Base-by-base conservation (phyloP, 495 filamentous ascomycete genomes). In the Bacidia gigantensis region DNA sequence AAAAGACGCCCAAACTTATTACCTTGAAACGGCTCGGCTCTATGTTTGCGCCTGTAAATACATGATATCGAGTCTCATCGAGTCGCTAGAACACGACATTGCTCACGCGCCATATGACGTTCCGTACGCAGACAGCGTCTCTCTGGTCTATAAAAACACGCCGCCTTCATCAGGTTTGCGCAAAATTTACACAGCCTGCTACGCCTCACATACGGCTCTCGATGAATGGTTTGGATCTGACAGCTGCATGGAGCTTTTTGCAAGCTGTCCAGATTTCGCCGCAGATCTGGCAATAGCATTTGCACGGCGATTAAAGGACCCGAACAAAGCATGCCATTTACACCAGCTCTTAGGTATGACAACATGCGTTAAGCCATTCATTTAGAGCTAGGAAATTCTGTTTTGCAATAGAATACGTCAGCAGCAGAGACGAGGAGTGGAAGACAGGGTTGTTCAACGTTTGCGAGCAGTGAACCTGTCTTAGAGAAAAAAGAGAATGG, bases 11-110 rank as follows among this genome's bases (percentile, higher is more conserved):
- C 29, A 35, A 35, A 35, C 7, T 5, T 14, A 35, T 35, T 35
- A 35, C 29, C 29, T 39, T 35, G 1, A 26, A 3, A 2, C 25
- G 2, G 2, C 39, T 0, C 5, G 11, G 2, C 20, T 51, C 7
- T 56, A 29, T n/a, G 18, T 40, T 1, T 12, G 50, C 14, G 53
- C 53, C 0, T 41, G 51, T 11, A 56, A 56, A 10, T 56, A 46
- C 11, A 35, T 35, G 29, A 14, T 35, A 14, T 14, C 5, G 7
- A 5, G 7, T 35, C 29, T 35, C 29, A 35, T 14, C 5, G 14
- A 14, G 7, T 35, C 29, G 7, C 5, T 35, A 5, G 29, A 35
- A 14, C 29, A 14, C 14, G 29, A 35, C 14, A 35, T 35, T 5
- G 29, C 29, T 14, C 29, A 14, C 14, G 14, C 29, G 14, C 5